Percentiles rank a stretch among this genome's conserved stretches.
Evolutionary conservation across 495 filamentous ascomycete species (phyloP).

Genomic region (Terfezia boudieri): DNA sequence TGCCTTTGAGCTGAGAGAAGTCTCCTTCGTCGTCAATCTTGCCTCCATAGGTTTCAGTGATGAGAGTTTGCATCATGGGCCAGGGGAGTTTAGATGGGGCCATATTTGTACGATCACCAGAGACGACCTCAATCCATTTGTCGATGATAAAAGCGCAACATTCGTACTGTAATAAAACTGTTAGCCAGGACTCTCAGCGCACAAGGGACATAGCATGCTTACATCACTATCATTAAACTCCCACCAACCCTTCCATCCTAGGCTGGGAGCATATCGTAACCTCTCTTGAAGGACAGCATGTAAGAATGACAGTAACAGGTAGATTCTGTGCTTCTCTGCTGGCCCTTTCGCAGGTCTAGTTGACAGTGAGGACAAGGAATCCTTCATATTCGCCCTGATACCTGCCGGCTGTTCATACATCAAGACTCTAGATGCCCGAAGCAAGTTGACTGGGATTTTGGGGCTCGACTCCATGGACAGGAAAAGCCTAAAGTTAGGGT

Average conservation of each 20-base stretch:
- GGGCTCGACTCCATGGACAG: conserved; percentile 92
- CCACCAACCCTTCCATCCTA: conserved; percentile 99
- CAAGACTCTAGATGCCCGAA: conserved; percentile 77
- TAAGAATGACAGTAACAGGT: conserved; percentile 78
- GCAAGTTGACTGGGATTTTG: conserved; percentile 90
- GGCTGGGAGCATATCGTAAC: conserved; percentile 76
- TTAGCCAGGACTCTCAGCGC: conserved; percentile 17
- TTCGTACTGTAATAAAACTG: conserved; percentile 46
- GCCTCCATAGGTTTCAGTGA: conserved; percentile 87
- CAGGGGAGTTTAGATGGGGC: conserved; percentile 85
- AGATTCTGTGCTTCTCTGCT: conserved; percentile 75
- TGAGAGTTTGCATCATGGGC: conserved; percentile 84
- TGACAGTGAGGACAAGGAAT: conserved; percentile 67
- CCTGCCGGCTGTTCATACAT: conserved; percentile 98
- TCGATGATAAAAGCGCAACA: conserved; percentile 93
- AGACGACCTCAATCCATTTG: conserved; percentile 69
- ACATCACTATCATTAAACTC: conserved; percentile 99
- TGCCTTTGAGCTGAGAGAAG: conserved; percentile 41
- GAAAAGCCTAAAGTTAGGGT: conserved; percentile 86
- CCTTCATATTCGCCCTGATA: conserved; percentile 95
- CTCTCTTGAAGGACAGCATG: conserved; percentile 94
- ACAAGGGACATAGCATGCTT: conserved; percentile 24
- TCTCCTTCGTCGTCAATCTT: conserved; percentile 92
- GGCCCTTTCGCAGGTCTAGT: conserved; percentile 54
- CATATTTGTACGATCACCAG: conserved; percentile 69